A percentile compares a stretch with the other conserved stretches of the same genome.
Evolutionary conservation across 768 basidiomycete genomes (phyloP).

Genomic region (Suillus discolor): DNA sequence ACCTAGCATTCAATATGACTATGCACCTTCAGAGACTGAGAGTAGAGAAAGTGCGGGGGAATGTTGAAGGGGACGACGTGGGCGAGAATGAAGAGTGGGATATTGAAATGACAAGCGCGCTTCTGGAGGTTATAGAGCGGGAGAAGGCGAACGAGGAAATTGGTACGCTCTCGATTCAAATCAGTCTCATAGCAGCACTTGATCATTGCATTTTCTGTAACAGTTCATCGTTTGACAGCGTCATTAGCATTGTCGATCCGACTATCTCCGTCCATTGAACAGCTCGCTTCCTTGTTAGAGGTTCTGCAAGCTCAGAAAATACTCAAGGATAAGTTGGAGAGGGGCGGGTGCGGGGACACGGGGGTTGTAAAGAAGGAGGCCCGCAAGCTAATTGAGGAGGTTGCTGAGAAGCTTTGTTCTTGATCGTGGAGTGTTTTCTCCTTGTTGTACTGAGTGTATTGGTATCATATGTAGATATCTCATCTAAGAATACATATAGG

Average conservation of each 20-base stretch:
- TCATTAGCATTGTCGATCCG: constrained; percentile 77
- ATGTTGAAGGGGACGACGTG: constrained; percentile 37
- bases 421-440: constrained; percentile 4
- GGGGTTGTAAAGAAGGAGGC: constrained; percentile 69
- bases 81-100: constrained; percentile 82
- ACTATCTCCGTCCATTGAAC: constrained; percentile 69
- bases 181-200: constrained; percentile 4
- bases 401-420: constrained; percentile 46
- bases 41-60: constrained; percentile 43
- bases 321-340: constrained; percentile 58
- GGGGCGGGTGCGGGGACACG: constrained; percentile 51
- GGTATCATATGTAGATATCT: constrained; percentile 1
- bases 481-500: not conserved
- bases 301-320: constrained; percentile 64
- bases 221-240: constrained; percentile 83
- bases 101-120: constrained; percentile 77
- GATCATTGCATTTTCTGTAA: not conserved
- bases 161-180: constrained; percentile 49
- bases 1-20: constrained; percentile 76
- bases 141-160: constrained; percentile 81
- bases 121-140: constrained; percentile 76
- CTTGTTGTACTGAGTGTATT: not conserved
- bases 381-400: constrained; percentile 65
- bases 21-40: constrained; percentile 65
- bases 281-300: constrained; percentile 62